Base-by-base conservation (phyloP, 805 yeast genomes). In the Cephaloascus fragrans region DNA sequence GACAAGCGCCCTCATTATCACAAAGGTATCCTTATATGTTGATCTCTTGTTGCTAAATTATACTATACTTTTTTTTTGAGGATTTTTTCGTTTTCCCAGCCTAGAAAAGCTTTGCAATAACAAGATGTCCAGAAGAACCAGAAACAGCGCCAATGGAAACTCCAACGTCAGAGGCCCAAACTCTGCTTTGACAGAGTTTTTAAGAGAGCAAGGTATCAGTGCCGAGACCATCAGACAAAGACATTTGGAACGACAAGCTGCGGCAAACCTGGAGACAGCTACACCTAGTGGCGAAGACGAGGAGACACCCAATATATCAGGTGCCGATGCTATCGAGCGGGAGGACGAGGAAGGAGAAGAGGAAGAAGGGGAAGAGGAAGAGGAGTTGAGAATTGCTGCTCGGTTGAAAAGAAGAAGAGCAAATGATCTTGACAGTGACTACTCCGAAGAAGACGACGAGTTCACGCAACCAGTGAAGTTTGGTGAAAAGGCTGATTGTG, bases 171-270 rank as follows among this genome's bases (percentile, higher is more conserved):
- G 64, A 32, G 84, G 82, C 4, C 84, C 95, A 35, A 86, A 85
- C 62, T 82, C 94, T 47, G 97, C 97, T 0, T 65, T 89, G 47
- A 89, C 96, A 0, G 93, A 84, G 57, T 89, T 89, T 51, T 68
- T 89, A 43, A 68, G 88, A 37, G 86, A 83, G 41, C 95, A 88
- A 57, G 97, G 97, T 28, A 89, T 89, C 60, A 83, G 67, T 51
- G 87, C 96, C 1, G 87, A 79, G 41, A 78, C 76, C 33, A 87
- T 87, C 53, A 69, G 88, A 51, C 62, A 62, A 37, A 45, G 67
- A 39, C 55, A 55, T 18, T 39, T 48, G 32, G 45, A 48, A 34
- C 53, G 69, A 41, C 41, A 37, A 26, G 39, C 32, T 16, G 34
- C 18, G 10, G 36, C 37, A 15, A 42, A 40, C 29, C 46, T 41